Evolutionary conservation across 805 yeast genomes (phyloP), one percentile per base, ranked within the genome.

Genomic region (Starmera quercuum): DNA sequence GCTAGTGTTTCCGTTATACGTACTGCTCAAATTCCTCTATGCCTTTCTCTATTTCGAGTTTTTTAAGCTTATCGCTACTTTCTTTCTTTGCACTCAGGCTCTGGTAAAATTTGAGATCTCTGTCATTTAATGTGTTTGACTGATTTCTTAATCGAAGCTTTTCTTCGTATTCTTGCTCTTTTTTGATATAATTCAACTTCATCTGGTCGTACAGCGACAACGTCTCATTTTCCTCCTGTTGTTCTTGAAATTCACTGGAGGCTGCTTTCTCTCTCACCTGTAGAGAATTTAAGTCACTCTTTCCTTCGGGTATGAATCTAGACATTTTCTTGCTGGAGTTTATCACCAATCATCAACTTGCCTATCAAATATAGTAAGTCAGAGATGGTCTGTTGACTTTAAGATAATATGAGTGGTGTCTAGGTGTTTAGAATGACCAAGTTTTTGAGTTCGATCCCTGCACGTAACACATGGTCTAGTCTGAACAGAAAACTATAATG

Each of bases 171-270:
- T 40, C 47, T 12, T 29, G 31, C 23, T 51, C 56, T 36, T 46
- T 50, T 22, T 36, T 34, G 13, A 49, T 25, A 26, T 51, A 41
- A 34, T 50, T 51, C 18, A 40, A 17, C 30, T 39, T 44, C 54
- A 51, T 47, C 38, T 51, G 56, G n/a, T 51, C 53, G 20, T 37
- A 51, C 2, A 51, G 35, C 1, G 56, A 47, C 7, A 41, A 32
- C 2, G 44, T 32, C 31, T 50, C 53, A 15, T 39, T 26, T 6
- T 42, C 47, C 18, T 50, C 50, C 17, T 40, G 41, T 6, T 46
- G 51, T 6, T 38, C 39, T 11, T 44, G 38, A 22, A 37, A 38
- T 24, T 46, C 35, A 7, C 18, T 21, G 5, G 46, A 41, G 1
- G 46, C 51, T 3, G 24, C 38, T 6, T n/a, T 21, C 28, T 51